A percentile compares a stretch with the other conserved stretches of the same genome.
phyloP scores from a whole-genome alignment of 495 filamentous ascomycete genomes.

The Aspergillus kassunensis region DNA sequence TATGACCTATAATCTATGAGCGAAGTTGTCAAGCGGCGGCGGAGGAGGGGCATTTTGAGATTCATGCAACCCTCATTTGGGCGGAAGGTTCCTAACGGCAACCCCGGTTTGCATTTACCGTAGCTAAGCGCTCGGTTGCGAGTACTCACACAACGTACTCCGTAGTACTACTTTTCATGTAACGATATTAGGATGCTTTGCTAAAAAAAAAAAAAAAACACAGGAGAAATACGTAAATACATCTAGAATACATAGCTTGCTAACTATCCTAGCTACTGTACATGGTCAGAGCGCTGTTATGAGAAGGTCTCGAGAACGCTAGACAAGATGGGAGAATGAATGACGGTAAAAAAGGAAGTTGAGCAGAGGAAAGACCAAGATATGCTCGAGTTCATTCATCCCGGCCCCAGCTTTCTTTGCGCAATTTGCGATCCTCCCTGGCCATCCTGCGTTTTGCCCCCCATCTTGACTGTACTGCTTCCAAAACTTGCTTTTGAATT shows the following conservation, averaged over 20 bases:
- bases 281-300: background rate
- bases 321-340: background rate
- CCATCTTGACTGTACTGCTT: constrained; percentile 67
- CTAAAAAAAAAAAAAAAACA: no score
- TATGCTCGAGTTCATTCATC: constrained; percentile 32
- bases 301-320: background rate
- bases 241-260: constrained; percentile 19
- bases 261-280: constrained; percentile 6
- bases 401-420: constrained; percentile 55
- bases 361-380: background rate
- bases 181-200: no score
- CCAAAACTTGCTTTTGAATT: constrained; percentile 51
- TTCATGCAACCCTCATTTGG: background rate
- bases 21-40: constrained; percentile 30
- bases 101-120: constrained; percentile 6
- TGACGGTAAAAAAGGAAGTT: background rate
- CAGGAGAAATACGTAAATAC: background rate
- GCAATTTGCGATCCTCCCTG: constrained; percentile 66
- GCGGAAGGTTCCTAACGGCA: constrained; percentile 8
- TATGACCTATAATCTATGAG: constrained; percentile 17
- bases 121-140: constrained; percentile 13
- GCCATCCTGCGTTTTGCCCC: constrained; percentile 66
- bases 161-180: no score
- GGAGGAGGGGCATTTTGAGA: constrained; percentile 40
- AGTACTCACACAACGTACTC: background rate